Base-by-base conservation (phyloP, 2,329 filamentous ascomycete species). In the Colletotrichum phormii region DNA sequence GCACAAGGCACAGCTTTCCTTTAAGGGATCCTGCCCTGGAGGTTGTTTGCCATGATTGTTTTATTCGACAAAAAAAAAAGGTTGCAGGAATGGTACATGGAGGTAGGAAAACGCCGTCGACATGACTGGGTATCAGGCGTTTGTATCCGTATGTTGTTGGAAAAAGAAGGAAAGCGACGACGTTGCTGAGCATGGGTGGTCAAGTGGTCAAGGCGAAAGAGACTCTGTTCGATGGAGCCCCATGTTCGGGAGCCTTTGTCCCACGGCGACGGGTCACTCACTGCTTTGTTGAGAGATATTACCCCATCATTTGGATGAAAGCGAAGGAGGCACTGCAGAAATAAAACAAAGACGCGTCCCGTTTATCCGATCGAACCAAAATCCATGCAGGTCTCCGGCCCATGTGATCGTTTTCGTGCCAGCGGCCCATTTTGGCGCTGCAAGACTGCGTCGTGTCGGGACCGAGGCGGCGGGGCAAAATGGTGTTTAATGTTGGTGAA, bases 331-430 rank as follows among this genome's bases (percentile, higher is more conserved):
- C 13, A 35, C n/a, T 35, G 11, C 7, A 26, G 53, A 15, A 24
- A 13, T 18, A 49, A 5, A 67, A 22, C 26, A 42, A 42, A 29
- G n/a, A 33, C 29, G 18, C 12, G 24, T 57, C 11, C 60, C 55
- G 60, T 71, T 65, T 49, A 57, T 70, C 66, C 66, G 55, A 55
- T 72, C 54, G 55, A 51, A 22, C 60, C 53, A 24, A 58, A 24
- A 15, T 5, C 22, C 13, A 60, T 61, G 60, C 55, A 64, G 60
- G 55, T 54, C 37, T 55, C 49, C 22, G 6, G 49, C 18, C 24
- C 66, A 61, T 61, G 66, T 64, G 55, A 60, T 55, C 8, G 2
- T 31, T 70, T 4, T 59, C 29, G 29, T 26, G 13, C 33, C 49
- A 13, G 51, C 22, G 58, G 18, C 26, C 35, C 59, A 49, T 5